These are phyloP conservation scores for Paracorniculantispora psalliotae DNA, from an alignment of 2,329 filamentous ascomycete genomes.

Conservation along the genomic window DNA sequence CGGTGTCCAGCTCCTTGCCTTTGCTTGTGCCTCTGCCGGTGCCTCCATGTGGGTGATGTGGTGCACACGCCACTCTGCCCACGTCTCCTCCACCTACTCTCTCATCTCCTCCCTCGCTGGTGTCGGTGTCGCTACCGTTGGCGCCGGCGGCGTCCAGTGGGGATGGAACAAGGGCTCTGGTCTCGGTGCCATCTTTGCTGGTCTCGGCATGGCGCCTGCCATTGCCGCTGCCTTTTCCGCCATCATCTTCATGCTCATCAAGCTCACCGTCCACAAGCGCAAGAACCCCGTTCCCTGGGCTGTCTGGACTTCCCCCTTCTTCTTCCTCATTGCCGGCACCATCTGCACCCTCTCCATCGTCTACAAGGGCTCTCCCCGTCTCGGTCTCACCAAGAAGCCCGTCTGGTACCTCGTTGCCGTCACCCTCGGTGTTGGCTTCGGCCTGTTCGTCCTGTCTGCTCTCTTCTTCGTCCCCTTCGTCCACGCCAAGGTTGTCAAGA, in stretches of 20 bases:
- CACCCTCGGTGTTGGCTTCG: constrained; percentile 58
- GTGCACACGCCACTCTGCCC: constrained; percentile 69
- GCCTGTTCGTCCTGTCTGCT: constrained; percentile 53
- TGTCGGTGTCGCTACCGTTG: constrained; percentile 63
- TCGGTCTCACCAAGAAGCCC: constrained; percentile 62
- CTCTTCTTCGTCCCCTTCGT: constrained; percentile 72
- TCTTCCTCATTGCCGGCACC: constrained; percentile 71
- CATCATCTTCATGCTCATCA: constrained; percentile 68
- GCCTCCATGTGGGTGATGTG: constrained; percentile 74
- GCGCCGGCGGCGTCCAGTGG: constrained; percentile 59
- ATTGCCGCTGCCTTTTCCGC: constrained; percentile 63
- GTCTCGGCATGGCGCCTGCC: constrained; percentile 64
- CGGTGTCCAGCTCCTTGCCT: constrained; percentile 63
- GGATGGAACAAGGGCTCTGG: constrained; percentile 65
- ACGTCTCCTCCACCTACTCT: constrained; percentile 69
- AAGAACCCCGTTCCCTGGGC: constrained; percentile 69
- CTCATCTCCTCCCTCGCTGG: constrained; percentile 64
- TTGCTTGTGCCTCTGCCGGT: constrained; percentile 58
- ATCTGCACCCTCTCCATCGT: constrained; percentile 73
- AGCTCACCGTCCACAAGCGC: constrained; percentile 64
- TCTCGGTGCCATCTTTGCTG: constrained; percentile 67
- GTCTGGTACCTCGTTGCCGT: constrained; percentile 62
- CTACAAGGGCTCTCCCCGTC: constrained; percentile 72
- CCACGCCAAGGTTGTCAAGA: constrained; percentile 62
- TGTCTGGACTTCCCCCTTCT: constrained; percentile 67